Evolutionary conservation across 768 basidiomycete species (phyloP).

Genomic region (Jaapia argillacea): DNA sequence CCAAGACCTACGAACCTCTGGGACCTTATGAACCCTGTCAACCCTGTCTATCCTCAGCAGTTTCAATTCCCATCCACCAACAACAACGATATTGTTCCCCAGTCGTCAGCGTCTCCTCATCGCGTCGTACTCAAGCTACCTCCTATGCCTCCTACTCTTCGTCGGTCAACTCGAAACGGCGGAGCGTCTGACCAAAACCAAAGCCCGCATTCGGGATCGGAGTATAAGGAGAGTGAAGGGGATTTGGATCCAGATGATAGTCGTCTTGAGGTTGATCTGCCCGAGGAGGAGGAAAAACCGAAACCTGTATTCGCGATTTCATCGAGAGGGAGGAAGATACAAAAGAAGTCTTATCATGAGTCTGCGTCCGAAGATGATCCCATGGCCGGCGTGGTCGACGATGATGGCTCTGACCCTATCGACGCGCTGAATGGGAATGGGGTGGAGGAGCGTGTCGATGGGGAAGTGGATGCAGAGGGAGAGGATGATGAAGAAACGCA

Average conservation of each 20-base stretch:
- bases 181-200: too few species aligned
- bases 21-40: neutral
- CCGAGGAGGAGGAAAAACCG: slow-evolving; percentile 11
- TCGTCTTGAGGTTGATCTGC: slow-evolving; percentile 11
- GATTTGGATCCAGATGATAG: slow-evolving; percentile 17
- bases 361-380: slow-evolving; percentile 13
- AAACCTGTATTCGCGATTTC: slow-evolving; percentile 9
- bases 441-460: slow-evolving; percentile 2
- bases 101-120: neutral
- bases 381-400: slow-evolving; percentile 13
- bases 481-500: slow-evolving; percentile 17
- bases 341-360: slow-evolving; percentile 19
- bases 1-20: neutral
- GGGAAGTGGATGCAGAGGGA: slow-evolving; percentile 9
- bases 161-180: neutral
- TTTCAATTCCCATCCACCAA: too few species aligned
- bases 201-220: slow-evolving; percentile 27
- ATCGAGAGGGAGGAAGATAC: slow-evolving; percentile 16
- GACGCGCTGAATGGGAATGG: slow-evolving; percentile 2
- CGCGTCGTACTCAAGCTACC: neutral
- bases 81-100: neutral
- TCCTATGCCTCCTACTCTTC: neutral
- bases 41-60: neutral
- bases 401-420: neutral
- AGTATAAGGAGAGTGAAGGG: slow-evolving; percentile 23